These are phyloP conservation scores for Capsella bursapastoris DNA, from an alignment of 345 rosid species.

Conservation along the genomic window DNA sequence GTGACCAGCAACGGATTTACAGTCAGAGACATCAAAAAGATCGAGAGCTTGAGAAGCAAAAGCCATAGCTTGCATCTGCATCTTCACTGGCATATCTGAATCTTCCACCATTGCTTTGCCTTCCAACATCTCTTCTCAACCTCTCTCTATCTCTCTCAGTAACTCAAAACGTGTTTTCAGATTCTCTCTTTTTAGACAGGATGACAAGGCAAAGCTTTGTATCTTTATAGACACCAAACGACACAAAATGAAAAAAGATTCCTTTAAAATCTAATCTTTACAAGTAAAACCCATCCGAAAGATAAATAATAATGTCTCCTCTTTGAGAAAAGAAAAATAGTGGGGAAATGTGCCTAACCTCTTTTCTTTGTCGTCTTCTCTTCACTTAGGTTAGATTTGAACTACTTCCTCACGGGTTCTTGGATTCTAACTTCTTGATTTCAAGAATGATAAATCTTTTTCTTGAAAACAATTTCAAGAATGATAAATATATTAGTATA, in stretches of 20 bases:
- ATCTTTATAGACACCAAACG: constrained; percentile 36
- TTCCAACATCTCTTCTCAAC: constrained; percentile 65
- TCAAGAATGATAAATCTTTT: not conserved
- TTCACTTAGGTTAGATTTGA: not conserved
- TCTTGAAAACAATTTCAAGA: constrained; percentile 24
- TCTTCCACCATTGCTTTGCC: constrained; percentile 80
- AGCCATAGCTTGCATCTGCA: constrained; percentile 90
- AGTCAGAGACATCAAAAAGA: constrained; percentile 67
- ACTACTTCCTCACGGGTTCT: constrained; percentile 28
- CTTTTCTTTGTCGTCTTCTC: constrained; percentile 32
- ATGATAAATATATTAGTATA: not conserved
- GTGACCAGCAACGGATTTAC: constrained; percentile 65
- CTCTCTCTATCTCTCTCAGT: not conserved
- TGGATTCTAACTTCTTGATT: not conserved
- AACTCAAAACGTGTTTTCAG: not conserved
- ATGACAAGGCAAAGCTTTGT: constrained; percentile 19
- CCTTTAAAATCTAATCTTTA: constrained; percentile 25
- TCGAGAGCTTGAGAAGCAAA: constrained; percentile 83
- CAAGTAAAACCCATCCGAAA: constrained; percentile 34
- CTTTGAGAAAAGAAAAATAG: not conserved
- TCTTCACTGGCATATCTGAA: constrained; percentile 90
- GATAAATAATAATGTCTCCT: constrained; percentile 33
- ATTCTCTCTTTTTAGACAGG: not conserved
- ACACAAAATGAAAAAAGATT: constrained; percentile 25
- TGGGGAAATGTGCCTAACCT: constrained; percentile 38